Base-by-base conservation (phyloP, 2,329 filamentous ascomycete species). In the Teratosphaeria destructans region DNA sequence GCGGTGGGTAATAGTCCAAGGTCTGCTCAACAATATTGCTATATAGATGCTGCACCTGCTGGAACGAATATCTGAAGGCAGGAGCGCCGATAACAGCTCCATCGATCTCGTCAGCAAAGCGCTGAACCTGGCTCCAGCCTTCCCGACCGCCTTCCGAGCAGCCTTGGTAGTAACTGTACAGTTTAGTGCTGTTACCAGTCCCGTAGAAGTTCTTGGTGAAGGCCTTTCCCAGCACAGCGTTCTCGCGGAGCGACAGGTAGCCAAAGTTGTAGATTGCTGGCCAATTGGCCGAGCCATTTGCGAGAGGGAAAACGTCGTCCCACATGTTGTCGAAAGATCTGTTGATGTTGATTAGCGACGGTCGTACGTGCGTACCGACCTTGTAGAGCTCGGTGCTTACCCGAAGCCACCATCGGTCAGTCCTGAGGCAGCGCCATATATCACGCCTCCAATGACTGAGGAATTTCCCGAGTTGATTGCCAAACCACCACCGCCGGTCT, bases 141-240 rank as follows among this genome's bases (percentile, higher is more conserved):
- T 80, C 76, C 5, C 78, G 73, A 1, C 77, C 81, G 23, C 80
- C 80, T 57, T 82, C 80, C 12, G 79, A 82, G 68, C 81, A 83
- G 3, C 79, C 80, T 62, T 81, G 75, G 63, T 78, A 83, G 70
- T 82, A 82, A 2, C 78, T 72, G 67, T 78, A 79, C 12, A 74
- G 26, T 61, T 70, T 70, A 5, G 64, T 78, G 75, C 3, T 75
- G 71, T 54, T 67, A 35, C 59, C 57, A n/a, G 27, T 54, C 43
- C 55, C 62, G 60, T 71, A 82, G 57, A 79, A 75, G 39, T 68
- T 70, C 60, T 67, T 66, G 19, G 76, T 73, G 52, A 81, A 58
- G 2, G 70, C 68, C 63, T 81, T 81, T 27, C 77, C 78, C 11
- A 81, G 66, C 26, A 71, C 64, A 10, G 76, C 79, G 74, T 82